phyloP scores from a whole-genome alignment of 306 rosid genomes.

The Arachis stenosperma region DNA sequence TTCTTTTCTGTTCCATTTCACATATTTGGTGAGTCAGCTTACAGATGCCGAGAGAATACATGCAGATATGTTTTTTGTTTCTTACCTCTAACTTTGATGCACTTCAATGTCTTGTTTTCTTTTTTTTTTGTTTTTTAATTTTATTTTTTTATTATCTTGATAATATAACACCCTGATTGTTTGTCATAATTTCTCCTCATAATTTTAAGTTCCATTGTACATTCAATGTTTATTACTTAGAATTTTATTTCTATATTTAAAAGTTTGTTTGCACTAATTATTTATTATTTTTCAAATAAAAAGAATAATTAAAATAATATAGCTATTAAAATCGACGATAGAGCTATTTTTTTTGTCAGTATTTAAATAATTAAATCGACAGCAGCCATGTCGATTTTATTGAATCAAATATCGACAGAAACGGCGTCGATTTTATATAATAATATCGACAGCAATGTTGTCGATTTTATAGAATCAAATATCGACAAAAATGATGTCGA shows the following conservation, averaged over 20 bases:
- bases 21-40: conserved; percentile 94
- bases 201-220: conserved; percentile 24
- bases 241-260: background rate
- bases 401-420: no score
- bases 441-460: no score
- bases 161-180: conserved; percentile 22
- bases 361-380: no score
- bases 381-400: no score
- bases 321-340: no score
- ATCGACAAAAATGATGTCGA: no score
- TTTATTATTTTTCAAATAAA: no score
- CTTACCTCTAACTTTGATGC: conserved; percentile 28
- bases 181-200: conserved; percentile 11
- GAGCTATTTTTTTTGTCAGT: no score
- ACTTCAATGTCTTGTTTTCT: background rate
- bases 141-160: background rate
- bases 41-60: conserved; percentile 74
- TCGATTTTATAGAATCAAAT: no score
- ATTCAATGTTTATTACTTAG: conserved; percentile 4
- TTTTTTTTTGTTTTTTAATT: background rate
- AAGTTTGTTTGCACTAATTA: no score
- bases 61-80: conserved; percentile 65
- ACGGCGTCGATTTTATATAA: no score
- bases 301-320: no score
- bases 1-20: conserved; percentile 97